phyloP scores from a whole-genome alignment of 164 flowering plant species.

The Dillenia suffruticosa region DNA sequence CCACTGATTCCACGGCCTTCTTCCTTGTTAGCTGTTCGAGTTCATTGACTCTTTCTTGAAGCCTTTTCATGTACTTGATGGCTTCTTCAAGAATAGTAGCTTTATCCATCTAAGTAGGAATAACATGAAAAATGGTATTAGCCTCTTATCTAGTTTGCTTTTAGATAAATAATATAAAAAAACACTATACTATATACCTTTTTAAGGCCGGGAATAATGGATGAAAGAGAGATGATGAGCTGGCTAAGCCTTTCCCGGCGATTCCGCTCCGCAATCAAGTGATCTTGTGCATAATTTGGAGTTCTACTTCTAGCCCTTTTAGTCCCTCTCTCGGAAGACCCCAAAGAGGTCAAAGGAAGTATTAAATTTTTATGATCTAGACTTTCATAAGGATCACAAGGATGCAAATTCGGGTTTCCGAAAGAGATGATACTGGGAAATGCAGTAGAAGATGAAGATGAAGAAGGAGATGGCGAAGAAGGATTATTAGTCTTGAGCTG shows the following conservation, averaged over 20 bases:
- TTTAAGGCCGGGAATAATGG: conserved; percentile 13
- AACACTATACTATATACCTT: background rate
- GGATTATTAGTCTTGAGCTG: too few relatives aligned
- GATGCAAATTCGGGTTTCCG: too few relatives aligned
- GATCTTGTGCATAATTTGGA: background rate
- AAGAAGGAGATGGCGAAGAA: too few relatives aligned
- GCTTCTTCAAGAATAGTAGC: conserved; percentile 9
- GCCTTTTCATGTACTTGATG: conserved; percentile 5
- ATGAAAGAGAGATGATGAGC: conserved; percentile 7
- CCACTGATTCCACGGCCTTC: background rate
- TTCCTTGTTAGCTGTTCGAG: conserved; percentile 1
- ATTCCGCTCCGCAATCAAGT: conserved; percentile 11
- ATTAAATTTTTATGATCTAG: too few relatives aligned
- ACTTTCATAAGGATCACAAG: too few relatives aligned
- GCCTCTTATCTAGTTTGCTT: too few relatives aligned
- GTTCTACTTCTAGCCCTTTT: background rate
- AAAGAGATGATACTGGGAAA: too few relatives aligned
- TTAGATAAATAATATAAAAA: too few relatives aligned
- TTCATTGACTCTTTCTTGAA: conserved; percentile 1
- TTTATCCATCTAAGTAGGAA: conserved; percentile 9
- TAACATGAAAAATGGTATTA: too few relatives aligned
- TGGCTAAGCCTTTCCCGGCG: conserved; percentile 10
- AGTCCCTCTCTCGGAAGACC: too few relatives aligned
- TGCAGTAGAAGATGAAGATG: too few relatives aligned
- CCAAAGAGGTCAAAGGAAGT: too few relatives aligned